Evolutionary conservation across 2,329 filamentous ascomycete genomes (phyloP), one percentile per base, ranked within the genome.

Genomic region (Madurella mycetomatis): DNA sequence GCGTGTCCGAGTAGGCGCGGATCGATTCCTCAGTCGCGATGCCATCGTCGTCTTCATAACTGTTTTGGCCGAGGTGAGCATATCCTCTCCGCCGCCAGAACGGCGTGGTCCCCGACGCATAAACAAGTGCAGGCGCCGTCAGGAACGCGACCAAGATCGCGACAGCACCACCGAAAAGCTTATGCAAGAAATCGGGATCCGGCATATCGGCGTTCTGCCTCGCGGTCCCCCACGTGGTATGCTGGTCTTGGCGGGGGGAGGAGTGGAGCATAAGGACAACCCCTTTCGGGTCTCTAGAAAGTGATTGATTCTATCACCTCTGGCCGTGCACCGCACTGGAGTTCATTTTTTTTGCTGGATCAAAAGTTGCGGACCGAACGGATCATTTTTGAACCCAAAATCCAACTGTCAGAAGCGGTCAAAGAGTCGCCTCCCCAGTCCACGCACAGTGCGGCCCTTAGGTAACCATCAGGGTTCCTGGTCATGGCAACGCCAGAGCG

Each of bases 1-100:
- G 54, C 1, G 60, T 52, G 53, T 70, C 66, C 0, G 66, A 64
- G 41, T 66, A 71, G 17, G 62, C 61, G 12, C 61, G 64, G 12
- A 66, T 63, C 15, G 69, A 70, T 41, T 66, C 61, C 44, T 66
- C 64, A 13, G 67, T 70, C 16, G 69, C 66, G 47, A 64, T 57
- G 16, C 69, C 68, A 49, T 71, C 69, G 8, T 45, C 18, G 47
- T 67, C 68, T 54, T 67, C 60, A 48, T 67, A 71, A 32, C 37
- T 17, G 39, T 44, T 49, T 39, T 42, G 44, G 18, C 41, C 58
- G 9, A 67, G 39, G 8, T 49, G 58, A 16, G 57, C 57, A 41
- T 67, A 64, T 1, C 56, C 60, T 12, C 54, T 31, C 9, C 45
- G 60, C 11, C 53, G 18, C 9, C 45, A 52, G 5, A 47, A 18